Percentiles rank a stretch among this genome's conserved stretches.
Conservation (phyloP, 176 grass and related monocot species). For the Poa annua region DNA sequence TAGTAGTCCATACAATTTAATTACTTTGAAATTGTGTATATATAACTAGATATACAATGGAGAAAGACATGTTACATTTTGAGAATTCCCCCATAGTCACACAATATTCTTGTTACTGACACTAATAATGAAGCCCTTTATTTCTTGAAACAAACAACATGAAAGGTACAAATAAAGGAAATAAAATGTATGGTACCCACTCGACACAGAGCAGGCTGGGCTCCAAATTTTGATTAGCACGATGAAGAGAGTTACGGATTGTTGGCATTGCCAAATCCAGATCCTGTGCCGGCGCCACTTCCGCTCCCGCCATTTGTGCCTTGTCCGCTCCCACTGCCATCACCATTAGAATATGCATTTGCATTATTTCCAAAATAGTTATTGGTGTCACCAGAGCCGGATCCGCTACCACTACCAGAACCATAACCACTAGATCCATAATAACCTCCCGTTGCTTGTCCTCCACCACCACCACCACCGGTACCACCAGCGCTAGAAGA, state of each 20-base stretch:
- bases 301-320: neutral
- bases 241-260: neutral
- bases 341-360: constrained; percentile 10
- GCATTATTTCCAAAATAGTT: too few species aligned
- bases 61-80: neutral
- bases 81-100: neutral
- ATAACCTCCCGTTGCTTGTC: neutral
- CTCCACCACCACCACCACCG: neutral
- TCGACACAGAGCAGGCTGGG: neutral
- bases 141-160: neutral
- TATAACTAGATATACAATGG: neutral
- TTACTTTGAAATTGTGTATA: neutral
- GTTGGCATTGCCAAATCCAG: neutral
- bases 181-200: neutral
- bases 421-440: constrained; percentile 18
- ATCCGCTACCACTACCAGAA: neutral
- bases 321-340: neutral
- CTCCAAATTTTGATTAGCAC: neutral
- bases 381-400: neutral
- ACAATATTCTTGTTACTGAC: neutral
- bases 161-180: neutral
- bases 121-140: neutral
- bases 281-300: neutral
- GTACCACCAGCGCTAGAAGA: neutral
- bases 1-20: neutral